A percentile compares a stretch with the other conserved stretches of the same genome.
Conservation (phyloP, 495 filamentous ascomycete species). For the Neurospora tetrasperma region DNA sequence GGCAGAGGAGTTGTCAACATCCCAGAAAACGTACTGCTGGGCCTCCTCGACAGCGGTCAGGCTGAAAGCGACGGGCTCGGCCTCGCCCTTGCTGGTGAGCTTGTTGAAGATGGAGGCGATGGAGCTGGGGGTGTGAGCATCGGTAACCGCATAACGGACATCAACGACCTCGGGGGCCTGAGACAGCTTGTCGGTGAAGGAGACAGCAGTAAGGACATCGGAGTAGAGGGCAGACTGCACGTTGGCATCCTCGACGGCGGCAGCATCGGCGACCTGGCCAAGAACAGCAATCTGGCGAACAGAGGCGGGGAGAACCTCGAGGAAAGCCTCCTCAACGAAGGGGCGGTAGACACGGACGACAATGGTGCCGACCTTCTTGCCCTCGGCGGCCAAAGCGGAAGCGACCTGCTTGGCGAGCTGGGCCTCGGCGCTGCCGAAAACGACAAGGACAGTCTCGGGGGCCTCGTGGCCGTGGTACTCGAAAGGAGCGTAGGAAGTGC, state of each 20-base stretch:
- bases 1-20: conserved; percentile 64
- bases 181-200: conserved; percentile 59
- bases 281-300: conserved; percentile 61
- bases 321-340: conserved; percentile 88
- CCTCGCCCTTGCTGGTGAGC: conserved; percentile 52
- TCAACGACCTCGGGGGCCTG: conserved; percentile 56
- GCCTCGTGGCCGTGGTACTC: conserved; percentile 84
- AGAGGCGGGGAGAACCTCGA: conserved; percentile 65
- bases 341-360: conserved; percentile 90
- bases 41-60: conserved; percentile 34
- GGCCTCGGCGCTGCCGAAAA: conserved; percentile 84
- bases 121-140: conserved; percentile 71
- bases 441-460: conserved; percentile 72
- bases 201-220: conserved; percentile 76
- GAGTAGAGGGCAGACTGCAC: conserved; percentile 75
- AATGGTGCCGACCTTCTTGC: conserved; percentile 70
- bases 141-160: conserved; percentile 77
- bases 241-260: conserved; percentile 53
- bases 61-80: conserved; percentile 37
- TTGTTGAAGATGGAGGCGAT: conserved; percentile 45
- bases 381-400: conserved; percentile 55
- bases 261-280: conserved; percentile 46
- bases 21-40: conserved; percentile 90
- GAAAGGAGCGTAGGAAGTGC: conserved; percentile 83
- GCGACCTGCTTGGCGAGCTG: conserved; percentile 78